These are phyloP conservation scores for Penicillium digitatum DNA, from an alignment of 2,329 filamentous ascomycete genomes.

Conservation along the genomic window DNA sequence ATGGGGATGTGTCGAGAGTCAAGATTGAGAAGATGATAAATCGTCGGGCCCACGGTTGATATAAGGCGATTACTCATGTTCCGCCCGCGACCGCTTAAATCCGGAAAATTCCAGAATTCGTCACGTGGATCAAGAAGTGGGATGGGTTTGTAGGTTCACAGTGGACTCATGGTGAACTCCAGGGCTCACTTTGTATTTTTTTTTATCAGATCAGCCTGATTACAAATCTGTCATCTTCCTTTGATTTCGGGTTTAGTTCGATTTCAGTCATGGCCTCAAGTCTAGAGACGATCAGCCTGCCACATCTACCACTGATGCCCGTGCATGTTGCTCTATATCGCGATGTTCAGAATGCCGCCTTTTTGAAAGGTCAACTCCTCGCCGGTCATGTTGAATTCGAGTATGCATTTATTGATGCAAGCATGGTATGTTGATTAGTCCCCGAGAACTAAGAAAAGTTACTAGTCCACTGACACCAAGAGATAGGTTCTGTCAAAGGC, in stretches of 20 bases:
- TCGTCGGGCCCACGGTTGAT: conserved; percentile 25
- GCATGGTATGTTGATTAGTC: conserved; percentile 53
- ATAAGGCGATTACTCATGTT: conserved; percentile 17
- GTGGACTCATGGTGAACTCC: not conserved
- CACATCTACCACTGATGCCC: conserved; percentile 69
- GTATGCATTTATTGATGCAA: conserved; percentile 89
- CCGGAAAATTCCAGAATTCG: conserved; percentile 12
- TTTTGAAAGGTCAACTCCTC: conserved; percentile 79
- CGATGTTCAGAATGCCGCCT: conserved; percentile 70
- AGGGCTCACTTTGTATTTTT: not conserved
- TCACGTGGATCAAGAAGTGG: conserved; percentile 7
- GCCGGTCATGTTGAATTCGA: conserved; percentile 79
- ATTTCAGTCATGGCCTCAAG: conserved; percentile 26
- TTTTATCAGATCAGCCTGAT: conserved; percentile 12
- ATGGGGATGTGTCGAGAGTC: conserved; percentile 10
- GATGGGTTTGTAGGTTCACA: conserved; percentile 1
- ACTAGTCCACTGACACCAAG: conserved; percentile 6
- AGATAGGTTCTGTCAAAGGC: conserved; percentile 63
- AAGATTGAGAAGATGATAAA: conserved; percentile 16
- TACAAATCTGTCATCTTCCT: conserved; percentile 5
- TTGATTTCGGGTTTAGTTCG: not conserved
- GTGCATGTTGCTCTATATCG: conserved; percentile 73
- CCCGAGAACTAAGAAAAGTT: not conserved
- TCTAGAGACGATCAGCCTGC: conserved; percentile 65
- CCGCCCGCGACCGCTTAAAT: conserved; percentile 9